A percentile compares a stretch with the other conserved stretches of the same genome.
These are phyloP conservation scores for Tilletia horrida DNA, from an alignment of 1,284 basidiomycete genomes.

Conservation along the genomic window DNA sequence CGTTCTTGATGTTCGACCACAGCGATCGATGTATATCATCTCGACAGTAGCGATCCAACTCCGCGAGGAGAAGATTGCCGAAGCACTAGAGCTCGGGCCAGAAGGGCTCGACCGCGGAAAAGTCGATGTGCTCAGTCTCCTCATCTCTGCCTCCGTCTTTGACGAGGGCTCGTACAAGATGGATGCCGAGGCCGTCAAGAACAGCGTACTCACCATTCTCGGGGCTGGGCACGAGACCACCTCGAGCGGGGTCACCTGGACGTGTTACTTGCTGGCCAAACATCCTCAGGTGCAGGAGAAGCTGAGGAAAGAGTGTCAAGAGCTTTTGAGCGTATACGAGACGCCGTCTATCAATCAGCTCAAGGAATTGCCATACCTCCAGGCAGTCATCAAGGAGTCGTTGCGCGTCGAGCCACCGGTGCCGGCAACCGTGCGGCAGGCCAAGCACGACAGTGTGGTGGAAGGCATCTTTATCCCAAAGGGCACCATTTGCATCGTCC, in stretches of 20 bases:
- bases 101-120: conserved; percentile 31
- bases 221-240: conserved; percentile 59
- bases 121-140: conserved; percentile 20
- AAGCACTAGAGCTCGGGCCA: conserved; percentile 28
- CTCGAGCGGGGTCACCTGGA: conserved; percentile 70
- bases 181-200: conserved; percentile 33
- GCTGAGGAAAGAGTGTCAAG: conserved; percentile 62
- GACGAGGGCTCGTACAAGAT: conserved; percentile 37
- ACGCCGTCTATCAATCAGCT: conserved; percentile 60
- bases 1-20: background rate
- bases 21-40: conserved; percentile 32
- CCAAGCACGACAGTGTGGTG: conserved; percentile 29
- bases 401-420: conserved; percentile 43
- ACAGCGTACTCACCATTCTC: conserved; percentile 43
- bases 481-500: conserved; percentile 33
- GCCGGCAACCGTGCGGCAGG: conserved; percentile 32
- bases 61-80: conserved; percentile 36
- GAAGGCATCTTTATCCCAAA: conserved; percentile 41
- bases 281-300: conserved; percentile 62
- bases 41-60: conserved; percentile 37
- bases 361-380: conserved; percentile 67
- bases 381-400: conserved; percentile 64
- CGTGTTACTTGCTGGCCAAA: conserved; percentile 65
- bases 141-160: conserved; percentile 20
- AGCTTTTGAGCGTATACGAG: conserved; percentile 31